Percentiles rank a stretch among this genome's conserved stretches.
Evolutionary conservation across 257 asterid species (phyloP).

Genomic region (Ballota nigra): DNA sequence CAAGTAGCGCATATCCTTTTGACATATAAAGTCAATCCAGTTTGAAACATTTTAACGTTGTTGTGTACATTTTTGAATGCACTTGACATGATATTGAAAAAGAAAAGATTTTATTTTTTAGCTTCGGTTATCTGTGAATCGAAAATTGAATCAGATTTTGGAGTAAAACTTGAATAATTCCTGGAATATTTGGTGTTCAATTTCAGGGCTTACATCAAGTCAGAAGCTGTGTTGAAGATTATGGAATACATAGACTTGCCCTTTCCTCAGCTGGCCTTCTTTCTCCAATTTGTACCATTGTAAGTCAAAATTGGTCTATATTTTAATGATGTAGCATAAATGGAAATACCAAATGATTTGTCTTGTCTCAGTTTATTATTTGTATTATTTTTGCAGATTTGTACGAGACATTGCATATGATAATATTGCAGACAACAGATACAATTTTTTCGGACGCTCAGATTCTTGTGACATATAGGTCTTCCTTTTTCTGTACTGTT

Average conservation of each 20-base stretch:
- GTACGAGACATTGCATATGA: slow-evolving; percentile 73
- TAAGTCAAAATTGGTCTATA: slow-evolving; percentile 34
- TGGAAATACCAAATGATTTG: background rate
- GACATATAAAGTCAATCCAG: background rate
- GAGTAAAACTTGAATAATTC: background rate
- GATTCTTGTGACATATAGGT: slow-evolving; percentile 76
- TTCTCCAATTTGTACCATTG: slow-evolving; percentile 75
- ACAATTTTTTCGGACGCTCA: slow-evolving; percentile 72
- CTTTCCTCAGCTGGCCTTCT: slow-evolving; percentile 76
- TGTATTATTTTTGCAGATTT: slow-evolving; percentile 54
- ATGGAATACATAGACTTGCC: slow-evolving; percentile 83
- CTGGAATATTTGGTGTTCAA: background rate
- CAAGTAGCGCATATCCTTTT: background rate
- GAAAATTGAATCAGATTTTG: background rate
- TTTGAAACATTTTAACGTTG: background rate
- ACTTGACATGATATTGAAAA: background rate
- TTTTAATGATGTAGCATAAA: background rate
- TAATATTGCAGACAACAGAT: slow-evolving; percentile 79
- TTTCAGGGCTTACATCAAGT: slow-evolving; percentile 80
- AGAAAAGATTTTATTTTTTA: background rate
- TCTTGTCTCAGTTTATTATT: slow-evolving; percentile 19
- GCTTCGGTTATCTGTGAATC: background rate
- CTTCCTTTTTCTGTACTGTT: slow-evolving; percentile 10
- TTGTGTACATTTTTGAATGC: background rate
- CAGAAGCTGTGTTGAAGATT: slow-evolving; percentile 87